Evolutionary conservation across 1,284 basidiomycete species (phyloP).

Genomic region (Blastosporella zonata): DNA sequence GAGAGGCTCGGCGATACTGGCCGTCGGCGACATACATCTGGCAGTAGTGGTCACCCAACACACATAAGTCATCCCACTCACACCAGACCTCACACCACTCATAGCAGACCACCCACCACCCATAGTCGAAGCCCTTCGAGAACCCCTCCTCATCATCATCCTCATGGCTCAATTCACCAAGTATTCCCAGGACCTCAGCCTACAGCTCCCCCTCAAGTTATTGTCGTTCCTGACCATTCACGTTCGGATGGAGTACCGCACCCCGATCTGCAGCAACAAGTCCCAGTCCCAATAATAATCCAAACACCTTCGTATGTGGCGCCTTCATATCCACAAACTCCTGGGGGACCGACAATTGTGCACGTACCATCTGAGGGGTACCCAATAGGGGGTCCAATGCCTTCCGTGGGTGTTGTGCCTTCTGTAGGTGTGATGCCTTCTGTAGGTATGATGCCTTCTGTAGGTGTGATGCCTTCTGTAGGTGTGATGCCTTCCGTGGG

Average conservation of each 20-base stretch:
- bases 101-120: constrained; percentile 1
- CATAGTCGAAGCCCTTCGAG: not conserved
- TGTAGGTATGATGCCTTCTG: not conserved
- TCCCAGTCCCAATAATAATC: constrained; percentile 16
- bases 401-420: not conserved
- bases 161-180: constrained; percentile 1
- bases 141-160: not conserved
- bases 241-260: not conserved
- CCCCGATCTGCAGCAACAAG: not conserved
- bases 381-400: not conserved
- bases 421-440: not conserved
- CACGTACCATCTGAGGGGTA: not conserved
- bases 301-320: not conserved
- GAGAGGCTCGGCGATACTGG: not conserved
- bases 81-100: constrained; percentile 4
- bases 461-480: not conserved
- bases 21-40: not conserved
- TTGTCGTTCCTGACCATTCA: constrained; percentile 8
- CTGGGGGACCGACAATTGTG: not conserved
- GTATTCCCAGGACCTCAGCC: constrained; percentile 1
- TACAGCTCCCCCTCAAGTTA: constrained; percentile 4
- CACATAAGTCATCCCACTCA: not conserved
- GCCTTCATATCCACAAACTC: constrained; percentile 2
- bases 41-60: not conserved
- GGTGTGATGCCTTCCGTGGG: not conserved